Percentiles rank a stretch among this genome's conserved stretches.
These are phyloP conservation scores for Vitis hybrid DNA, from an alignment of 177 flowering plant species.

Conservation along the genomic window DNA sequence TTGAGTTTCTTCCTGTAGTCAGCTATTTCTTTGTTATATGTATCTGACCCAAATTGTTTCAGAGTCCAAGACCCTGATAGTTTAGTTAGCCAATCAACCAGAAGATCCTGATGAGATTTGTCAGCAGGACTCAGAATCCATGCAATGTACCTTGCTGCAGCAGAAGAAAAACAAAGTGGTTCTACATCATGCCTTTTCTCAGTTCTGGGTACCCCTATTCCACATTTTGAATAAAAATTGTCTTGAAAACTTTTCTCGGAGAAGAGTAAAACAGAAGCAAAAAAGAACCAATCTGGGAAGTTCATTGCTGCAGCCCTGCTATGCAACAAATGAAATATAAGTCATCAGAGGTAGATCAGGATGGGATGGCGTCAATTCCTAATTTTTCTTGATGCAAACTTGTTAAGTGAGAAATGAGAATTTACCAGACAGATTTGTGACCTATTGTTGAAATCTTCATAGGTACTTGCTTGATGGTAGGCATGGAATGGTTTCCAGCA, in stretches of 20 bases:
- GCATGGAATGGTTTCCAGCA: conserved; percentile 12
- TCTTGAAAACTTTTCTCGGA: conserved; percentile 22
- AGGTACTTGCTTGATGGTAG: conserved; percentile 21
- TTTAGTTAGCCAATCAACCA: conserved; percentile 38
- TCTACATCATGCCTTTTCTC: conserved; percentile 20
- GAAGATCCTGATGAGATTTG: conserved; percentile 32
- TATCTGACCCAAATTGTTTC: conserved; percentile 22
- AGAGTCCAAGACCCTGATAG: conserved; percentile 40
- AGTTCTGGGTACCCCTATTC: conserved; percentile 7
- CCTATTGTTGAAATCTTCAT: conserved; percentile 23
- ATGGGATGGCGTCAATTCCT: conserved; percentile 7
- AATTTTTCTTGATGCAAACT: conserved; percentile 1
- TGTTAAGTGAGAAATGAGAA: conserved; percentile 13
- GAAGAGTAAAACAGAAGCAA: conserved; percentile 57
- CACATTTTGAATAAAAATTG: conserved; percentile 13
- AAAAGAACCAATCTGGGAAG: conserved; percentile 78
- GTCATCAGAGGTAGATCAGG: neutral
- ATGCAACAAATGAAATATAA: conserved; percentile 14
- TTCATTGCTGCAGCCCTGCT: conserved; percentile 70
- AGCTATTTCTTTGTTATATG: conserved; percentile 10
- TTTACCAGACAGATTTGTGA: conserved; percentile 66
- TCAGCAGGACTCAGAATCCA: conserved; percentile 58
- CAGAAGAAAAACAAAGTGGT: conserved; percentile 13
- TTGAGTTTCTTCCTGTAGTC: conserved; percentile 34
- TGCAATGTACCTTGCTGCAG: conserved; percentile 68